Base-by-base conservation (phyloP, 768 basidiomycete genomes). In the Termitomyces sp. region DNA sequence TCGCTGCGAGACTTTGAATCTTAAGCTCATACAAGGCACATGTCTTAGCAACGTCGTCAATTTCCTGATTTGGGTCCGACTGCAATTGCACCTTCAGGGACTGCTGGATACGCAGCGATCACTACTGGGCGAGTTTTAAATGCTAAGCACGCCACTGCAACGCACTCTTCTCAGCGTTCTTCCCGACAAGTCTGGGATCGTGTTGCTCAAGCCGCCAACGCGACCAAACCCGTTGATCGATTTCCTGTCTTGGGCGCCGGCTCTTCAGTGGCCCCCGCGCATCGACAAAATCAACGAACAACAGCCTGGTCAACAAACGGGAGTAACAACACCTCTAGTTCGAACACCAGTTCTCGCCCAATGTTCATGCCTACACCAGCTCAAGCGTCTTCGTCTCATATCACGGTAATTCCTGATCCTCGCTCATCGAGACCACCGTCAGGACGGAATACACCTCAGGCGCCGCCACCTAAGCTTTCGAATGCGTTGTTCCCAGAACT, bases 151-250 rank as follows among this genome's bases (percentile, higher is more conserved):
- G 81, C 83, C 1, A 89, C 90, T 0, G 76, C 82, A 1, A 73
- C 82, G 0, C 79, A 83, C 9, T 79, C 83, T 2, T 79, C 82
- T 12, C 74, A 78, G 30, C 77, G 78, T 59, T 77, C 83, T 2
- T 84, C 87, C 2, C 77, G 87, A 52, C 82, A 87, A 59, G 80
- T 96, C 0, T 92, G 83, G 86, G 92, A 94, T 61, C 85, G 94
- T 16, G 93, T 96, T 26, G 94, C 92, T 7, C 83, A 82, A 59
- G 94, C 92, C 0, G 94, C 93, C 9, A 70, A 75, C 24, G 63
- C 65, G 16, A 56, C 62, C 18, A 55, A 62, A 60, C 66, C 71
- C 54, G 61, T 65, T 10, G 70, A 71, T 40, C 70, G 70, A 22
- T 78, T 76, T 64, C 76, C 75, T 18, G 59, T 72, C 12, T 70